phyloP scores from a whole-genome alignment of 2,329 filamentous ascomycete genomes.

The Colletotrichum falcatum region DNA sequence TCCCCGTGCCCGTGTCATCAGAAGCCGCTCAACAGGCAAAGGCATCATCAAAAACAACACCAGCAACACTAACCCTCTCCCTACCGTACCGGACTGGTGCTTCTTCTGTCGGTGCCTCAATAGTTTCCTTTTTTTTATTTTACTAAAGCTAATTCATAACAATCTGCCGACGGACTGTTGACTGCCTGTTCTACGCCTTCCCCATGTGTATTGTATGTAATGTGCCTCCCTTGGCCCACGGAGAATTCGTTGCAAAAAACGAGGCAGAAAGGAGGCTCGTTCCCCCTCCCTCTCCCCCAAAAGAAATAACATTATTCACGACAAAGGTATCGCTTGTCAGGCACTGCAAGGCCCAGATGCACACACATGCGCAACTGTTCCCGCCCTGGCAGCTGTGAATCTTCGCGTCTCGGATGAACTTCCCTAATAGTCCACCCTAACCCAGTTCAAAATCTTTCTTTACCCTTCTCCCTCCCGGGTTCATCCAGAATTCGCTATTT shows the following conservation, averaged over 20 bases:
- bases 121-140: conserved; percentile 25
- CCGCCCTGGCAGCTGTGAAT: conserved; percentile 1
- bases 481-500: conserved; percentile 28
- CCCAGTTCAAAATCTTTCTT: conserved; percentile 17
- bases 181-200: conserved; percentile 29
- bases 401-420: conserved; percentile 11
- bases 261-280: conserved; percentile 23
- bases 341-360: conserved; percentile 7
- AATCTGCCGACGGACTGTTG: conserved; percentile 41
- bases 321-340: conserved; percentile 33
- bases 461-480: background rate
- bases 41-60: background rate
- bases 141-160: conserved; percentile 38
- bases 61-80: background rate
- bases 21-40: background rate
- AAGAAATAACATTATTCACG: conserved; percentile 40
- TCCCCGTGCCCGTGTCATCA: background rate
- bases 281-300: conserved; percentile 2
- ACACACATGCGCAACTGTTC: conserved; percentile 8
- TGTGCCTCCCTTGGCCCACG: conserved; percentile 14
- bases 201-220: conserved; percentile 24
- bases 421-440: conserved; percentile 30
- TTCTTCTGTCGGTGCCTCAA: conserved; percentile 1
- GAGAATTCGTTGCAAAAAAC: conserved; percentile 25
- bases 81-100: background rate